Evolutionary conservation across 2,329 filamentous ascomycete genomes (phyloP).

Genomic region (Fusarium clavum): DNA sequence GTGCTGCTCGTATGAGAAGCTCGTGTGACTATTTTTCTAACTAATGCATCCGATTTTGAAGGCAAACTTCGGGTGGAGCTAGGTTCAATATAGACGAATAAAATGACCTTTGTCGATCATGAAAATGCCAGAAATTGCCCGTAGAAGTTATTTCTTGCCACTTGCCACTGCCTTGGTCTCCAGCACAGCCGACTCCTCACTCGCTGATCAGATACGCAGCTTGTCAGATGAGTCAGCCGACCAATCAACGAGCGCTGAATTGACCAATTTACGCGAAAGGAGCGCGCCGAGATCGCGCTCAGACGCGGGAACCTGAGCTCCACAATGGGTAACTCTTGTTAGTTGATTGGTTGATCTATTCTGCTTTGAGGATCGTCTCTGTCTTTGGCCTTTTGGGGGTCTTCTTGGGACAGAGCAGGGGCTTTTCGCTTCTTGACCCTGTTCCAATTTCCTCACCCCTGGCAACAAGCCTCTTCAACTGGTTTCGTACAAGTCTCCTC

Average conservation of each 20-base stretch:
- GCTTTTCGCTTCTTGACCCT: constrained; percentile 21
- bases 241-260: constrained; percentile 16
- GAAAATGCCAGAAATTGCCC: constrained; percentile 12
- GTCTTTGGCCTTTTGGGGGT: constrained; percentile 13
- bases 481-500: constrained; percentile 18
- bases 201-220: constrained; percentile 18
- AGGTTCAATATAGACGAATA: not conserved
- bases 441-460: constrained; percentile 26
- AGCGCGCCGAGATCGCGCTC: constrained; percentile 43
- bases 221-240: constrained; percentile 35
- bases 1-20: constrained; percentile 17
- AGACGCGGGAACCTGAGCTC: constrained; percentile 7
- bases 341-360: constrained; percentile 13
- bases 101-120: constrained; percentile 3
- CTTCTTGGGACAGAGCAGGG: not conserved
- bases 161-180: constrained; percentile 32
- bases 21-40: constrained; percentile 22
- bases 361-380: constrained; percentile 13
- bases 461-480: constrained; percentile 28
- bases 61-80: constrained; percentile 18
- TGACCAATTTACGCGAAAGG: constrained; percentile 49
- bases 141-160: constrained; percentile 15
- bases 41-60: not conserved
- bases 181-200: not conserved
- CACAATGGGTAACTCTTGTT: constrained; percentile 26